Evolutionary conservation across 2,329 filamentous ascomycete species (phyloP), one percentile per base, ranked within the genome.

Genomic region (Camptophora hylomeconis): DNA sequence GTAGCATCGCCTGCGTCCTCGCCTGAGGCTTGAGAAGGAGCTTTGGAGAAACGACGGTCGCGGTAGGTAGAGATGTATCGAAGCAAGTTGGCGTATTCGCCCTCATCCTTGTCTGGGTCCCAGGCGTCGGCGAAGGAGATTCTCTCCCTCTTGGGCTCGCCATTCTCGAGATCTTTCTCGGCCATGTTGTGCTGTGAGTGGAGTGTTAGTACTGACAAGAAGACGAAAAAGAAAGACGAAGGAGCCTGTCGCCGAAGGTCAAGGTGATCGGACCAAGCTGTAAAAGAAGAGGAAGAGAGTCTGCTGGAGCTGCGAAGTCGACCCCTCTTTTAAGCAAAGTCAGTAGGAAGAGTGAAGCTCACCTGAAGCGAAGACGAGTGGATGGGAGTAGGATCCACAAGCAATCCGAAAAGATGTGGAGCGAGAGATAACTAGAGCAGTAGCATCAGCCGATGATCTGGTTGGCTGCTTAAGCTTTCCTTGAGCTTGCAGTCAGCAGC

Each of bases 31-130:
- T 44, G 41, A 9, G 55, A 57, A 10, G 58, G 60, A 23, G 55
- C 56, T 35, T 44, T 44, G 30, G 61, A 59, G 48, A 69, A 67
- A 34, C 68, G 54, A 38, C 51, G 63, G 54, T 74, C 70, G 45
- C 65, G 66, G 55, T 75, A 75, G 48, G 68, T 72, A 41, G 70
- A 72, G 52, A 77, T 76, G 58, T 73, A 77, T 47, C 72, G 67
- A 50, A 75, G 71, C 30, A 77, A 60, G 30, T 71, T 69, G 42
- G 67, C 65, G 56, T 76, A 77, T 53, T 77, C 72, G 51, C 75
- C 72, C 55, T 43, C 43, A 30, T 44, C 40, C 26, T 45, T 42
- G 25, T 46, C 43, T n/a, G 43, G 43, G 32, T 44, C 40, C 40
- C 41, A 46, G 20, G 41, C 43, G 36, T 45, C 43, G 31, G 43